A percentile compares a stretch with the other conserved stretches of the same genome.
Conservation (phyloP, 139 green algal species). For the Axilococcus clingmanii region DNA sequence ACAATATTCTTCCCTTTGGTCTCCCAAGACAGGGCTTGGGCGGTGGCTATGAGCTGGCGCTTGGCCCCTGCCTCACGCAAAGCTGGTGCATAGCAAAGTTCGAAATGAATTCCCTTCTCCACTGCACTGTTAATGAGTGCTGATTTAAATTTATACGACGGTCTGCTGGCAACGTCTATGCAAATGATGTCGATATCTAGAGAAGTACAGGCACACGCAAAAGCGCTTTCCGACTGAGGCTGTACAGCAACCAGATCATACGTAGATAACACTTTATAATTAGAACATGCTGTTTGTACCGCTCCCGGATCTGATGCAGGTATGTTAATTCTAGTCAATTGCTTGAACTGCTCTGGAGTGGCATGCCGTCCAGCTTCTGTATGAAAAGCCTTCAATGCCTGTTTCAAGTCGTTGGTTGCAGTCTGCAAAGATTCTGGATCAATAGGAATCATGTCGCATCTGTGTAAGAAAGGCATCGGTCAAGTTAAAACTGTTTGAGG, state of each 20-base stretch:
- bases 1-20: slow-evolving; percentile 39
- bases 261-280: slow-evolving; percentile 7
- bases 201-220: slow-evolving; percentile 37
- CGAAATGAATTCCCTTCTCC: slow-evolving; percentile 46
- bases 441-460: too few species aligned
- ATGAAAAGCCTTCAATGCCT: too few species aligned
- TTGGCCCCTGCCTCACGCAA: slow-evolving; percentile 25
- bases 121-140: slow-evolving; percentile 29
- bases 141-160: slow-evolving; percentile 34
- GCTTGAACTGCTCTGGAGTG: too few species aligned
- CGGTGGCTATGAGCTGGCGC: slow-evolving; percentile 45
- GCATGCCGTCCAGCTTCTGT: too few species aligned
- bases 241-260: slow-evolving; percentile 57
- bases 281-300: slow-evolving; percentile 15
- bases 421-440: too few species aligned
- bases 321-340: slow-evolving; percentile 41
- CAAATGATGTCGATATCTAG: slow-evolving; percentile 53
- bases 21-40: slow-evolving; percentile 30
- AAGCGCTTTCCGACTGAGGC: slow-evolving; percentile 32
- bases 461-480: too few species aligned
- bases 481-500: too few species aligned
- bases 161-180: slow-evolving; percentile 35
- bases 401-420: too few species aligned
- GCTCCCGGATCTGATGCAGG: slow-evolving; percentile 17
- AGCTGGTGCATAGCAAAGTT: slow-evolving; percentile 35